phyloP scores from a whole-genome alignment of 2,329 filamentous ascomycete species.

The Diplocarpon mali region DNA sequence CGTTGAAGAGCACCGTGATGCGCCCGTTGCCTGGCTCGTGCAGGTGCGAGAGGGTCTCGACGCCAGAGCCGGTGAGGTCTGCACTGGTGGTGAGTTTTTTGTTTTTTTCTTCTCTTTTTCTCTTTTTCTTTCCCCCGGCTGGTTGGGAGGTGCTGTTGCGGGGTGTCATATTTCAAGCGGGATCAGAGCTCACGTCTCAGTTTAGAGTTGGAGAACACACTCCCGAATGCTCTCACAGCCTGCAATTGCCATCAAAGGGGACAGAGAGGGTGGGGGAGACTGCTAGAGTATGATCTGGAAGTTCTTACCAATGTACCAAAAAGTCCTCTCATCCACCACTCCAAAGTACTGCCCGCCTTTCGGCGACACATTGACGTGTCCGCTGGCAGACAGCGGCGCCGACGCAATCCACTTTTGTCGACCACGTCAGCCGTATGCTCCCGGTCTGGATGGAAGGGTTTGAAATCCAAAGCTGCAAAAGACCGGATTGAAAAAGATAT shows the following conservation, averaged over 20 bases:
- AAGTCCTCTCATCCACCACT: conserved; percentile 7
- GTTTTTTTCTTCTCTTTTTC: too few relatives aligned
- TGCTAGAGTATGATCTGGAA: too few relatives aligned
- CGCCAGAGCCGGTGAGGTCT: conserved; percentile 15
- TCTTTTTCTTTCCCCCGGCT: too few relatives aligned
- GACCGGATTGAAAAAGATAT: too few relatives aligned
- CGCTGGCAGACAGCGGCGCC: conserved; percentile 11
- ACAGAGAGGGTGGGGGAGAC: too few relatives aligned
- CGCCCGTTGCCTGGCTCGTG: conserved; percentile 15
- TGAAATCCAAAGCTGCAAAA: too few relatives aligned
- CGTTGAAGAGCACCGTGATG: conserved; percentile 16
- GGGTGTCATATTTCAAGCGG: background rate
- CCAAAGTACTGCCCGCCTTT: conserved; percentile 18
- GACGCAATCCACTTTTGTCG: conserved; percentile 8
- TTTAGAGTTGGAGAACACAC: background rate
- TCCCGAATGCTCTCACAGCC: too few relatives aligned
- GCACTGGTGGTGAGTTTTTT: too few relatives aligned
- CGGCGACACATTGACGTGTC: conserved; percentile 18
- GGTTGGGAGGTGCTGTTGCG: too few relatives aligned
- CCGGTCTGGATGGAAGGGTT: too few relatives aligned
- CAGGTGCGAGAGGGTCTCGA: conserved; percentile 15
- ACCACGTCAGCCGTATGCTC: too few relatives aligned
- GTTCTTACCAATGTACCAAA: conserved; percentile 13
- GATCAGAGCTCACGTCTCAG: background rate
- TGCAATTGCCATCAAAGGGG: too few relatives aligned